Conservation (phyloP, 2,329 filamentous ascomycete species). For the Fusarium paranaense region DNA sequence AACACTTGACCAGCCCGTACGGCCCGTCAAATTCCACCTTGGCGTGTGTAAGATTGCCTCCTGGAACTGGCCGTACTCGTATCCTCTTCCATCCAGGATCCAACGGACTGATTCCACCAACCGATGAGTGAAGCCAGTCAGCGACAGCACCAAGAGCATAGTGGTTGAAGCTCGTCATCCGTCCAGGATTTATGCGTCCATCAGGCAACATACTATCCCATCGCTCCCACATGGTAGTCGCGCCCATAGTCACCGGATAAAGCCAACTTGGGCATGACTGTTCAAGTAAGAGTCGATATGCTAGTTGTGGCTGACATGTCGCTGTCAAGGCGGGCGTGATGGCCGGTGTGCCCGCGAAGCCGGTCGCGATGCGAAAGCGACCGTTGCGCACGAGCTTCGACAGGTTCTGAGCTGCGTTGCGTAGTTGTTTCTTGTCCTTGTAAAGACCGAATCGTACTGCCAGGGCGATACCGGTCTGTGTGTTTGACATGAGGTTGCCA, state of each 20-base stretch:
- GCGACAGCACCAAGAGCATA: conserved; percentile 61
- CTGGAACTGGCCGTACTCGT: background rate
- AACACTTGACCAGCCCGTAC: background rate
- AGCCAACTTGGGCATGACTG: conserved; percentile 59
- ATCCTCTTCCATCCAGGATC: background rate
- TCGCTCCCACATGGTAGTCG: conserved; percentile 63
- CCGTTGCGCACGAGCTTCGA: background rate
- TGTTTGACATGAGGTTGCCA: background rate
- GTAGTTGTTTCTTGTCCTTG: background rate
- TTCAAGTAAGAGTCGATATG: conserved; percentile 60
- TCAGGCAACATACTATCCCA: conserved; percentile 61
- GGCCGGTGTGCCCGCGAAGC: background rate
- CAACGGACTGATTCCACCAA: background rate
- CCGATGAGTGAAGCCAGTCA: conserved; percentile 55
- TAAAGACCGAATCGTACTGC: background rate
- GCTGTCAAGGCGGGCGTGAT: background rate
- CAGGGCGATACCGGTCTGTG: background rate
- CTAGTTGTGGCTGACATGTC: background rate
- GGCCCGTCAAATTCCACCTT: background rate
- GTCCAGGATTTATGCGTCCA: conserved; percentile 56
- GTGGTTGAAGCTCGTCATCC: conserved; percentile 64
- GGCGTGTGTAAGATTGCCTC: background rate
- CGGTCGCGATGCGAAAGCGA: background rate
- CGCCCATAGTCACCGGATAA: conserved; percentile 57
- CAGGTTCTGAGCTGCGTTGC: background rate